Evolutionary conservation across 2,329 filamentous ascomycete genomes (phyloP).

Genomic region (Thielaviopsis ethacetica): DNA sequence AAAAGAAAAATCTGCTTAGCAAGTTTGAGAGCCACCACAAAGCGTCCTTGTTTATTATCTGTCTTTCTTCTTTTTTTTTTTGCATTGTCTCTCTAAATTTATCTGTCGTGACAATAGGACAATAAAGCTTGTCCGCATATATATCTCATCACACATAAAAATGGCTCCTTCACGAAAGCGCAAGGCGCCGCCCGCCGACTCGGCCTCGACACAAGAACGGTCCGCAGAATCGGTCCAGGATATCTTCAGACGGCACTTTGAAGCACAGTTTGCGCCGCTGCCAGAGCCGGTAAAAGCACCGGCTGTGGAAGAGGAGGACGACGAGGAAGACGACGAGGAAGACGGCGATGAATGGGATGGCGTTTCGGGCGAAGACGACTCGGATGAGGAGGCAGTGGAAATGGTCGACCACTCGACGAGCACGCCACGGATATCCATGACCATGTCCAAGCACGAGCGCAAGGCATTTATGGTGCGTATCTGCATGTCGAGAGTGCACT

Average conservation of each 20-base stretch:
- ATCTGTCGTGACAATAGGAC: too few relatives aligned
- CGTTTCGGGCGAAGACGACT: slow-evolving; percentile 13
- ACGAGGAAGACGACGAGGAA: slow-evolving; percentile 15
- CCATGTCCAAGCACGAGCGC: slow-evolving; percentile 50
- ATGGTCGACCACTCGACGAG: slow-evolving; percentile 43
- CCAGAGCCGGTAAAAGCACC: slow-evolving; percentile 19
- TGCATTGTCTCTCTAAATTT: too few relatives aligned
- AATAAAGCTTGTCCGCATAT: too few relatives aligned
- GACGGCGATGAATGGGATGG: slow-evolving; percentile 15
- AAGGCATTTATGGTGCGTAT: slow-evolving; percentile 58
- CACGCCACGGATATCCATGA: slow-evolving; percentile 21
- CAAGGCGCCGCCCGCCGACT: slow-evolving; percentile 21
- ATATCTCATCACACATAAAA: too few relatives aligned
- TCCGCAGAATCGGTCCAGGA: slow-evolving; percentile 44
- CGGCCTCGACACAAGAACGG: slow-evolving; percentile 14
- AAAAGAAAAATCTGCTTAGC: slow-evolving; percentile 1
- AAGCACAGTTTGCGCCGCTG: slow-evolving; percentile 70
- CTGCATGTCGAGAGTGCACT: too few relatives aligned
- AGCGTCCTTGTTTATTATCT: too few relatives aligned
- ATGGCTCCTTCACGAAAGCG: slow-evolving; percentile 25
- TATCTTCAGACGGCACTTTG: slow-evolving; percentile 71
- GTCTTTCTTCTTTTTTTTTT: too few relatives aligned
- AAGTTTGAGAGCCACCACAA: not conserved
- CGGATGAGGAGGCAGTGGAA: slow-evolving; percentile 27
- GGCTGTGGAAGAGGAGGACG: slow-evolving; percentile 16